Conservation (phyloP, 306 rosid genomes). For the Hylodesmum podocarpum region DNA sequence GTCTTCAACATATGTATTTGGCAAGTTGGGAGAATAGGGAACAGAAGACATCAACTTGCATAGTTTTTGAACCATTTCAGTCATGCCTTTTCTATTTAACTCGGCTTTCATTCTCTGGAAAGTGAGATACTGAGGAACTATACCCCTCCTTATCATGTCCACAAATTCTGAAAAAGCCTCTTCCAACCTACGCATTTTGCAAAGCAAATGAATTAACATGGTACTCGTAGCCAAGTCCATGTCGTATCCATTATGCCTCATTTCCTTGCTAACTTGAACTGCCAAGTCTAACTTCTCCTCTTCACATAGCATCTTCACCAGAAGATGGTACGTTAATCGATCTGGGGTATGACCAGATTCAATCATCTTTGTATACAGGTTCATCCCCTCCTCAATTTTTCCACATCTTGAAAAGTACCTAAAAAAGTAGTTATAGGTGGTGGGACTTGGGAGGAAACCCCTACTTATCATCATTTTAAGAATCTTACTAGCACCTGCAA, state of each 20-base stretch:
- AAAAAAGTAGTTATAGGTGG: slow-evolving; percentile 89
- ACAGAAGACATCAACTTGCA: slow-evolving; percentile 71
- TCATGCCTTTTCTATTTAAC: slow-evolving; percentile 62
- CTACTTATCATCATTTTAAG: slow-evolving; percentile 82
- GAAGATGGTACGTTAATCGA: slow-evolving; percentile 78
- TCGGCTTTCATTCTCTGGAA: slow-evolving; percentile 64
- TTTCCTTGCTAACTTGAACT: slow-evolving; percentile 76
- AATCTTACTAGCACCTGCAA: slow-evolving; percentile 76
- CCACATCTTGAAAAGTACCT: slow-evolving; percentile 72
- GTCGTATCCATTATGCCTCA: slow-evolving; percentile 75
- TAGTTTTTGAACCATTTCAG: slow-evolving; percentile 60
- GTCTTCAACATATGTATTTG: slow-evolving; percentile 56
- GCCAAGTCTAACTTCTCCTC: slow-evolving; percentile 76
- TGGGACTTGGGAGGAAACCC: slow-evolving; percentile 67
- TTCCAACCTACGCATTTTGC: slow-evolving; percentile 69
- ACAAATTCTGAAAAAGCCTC: slow-evolving; percentile 75
- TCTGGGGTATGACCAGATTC: slow-evolving; percentile 79
- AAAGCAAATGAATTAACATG: slow-evolving; percentile 73
- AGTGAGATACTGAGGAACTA: slow-evolving; percentile 85
- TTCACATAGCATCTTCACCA: slow-evolving; percentile 87
- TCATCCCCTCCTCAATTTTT: slow-evolving; percentile 87
- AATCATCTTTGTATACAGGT: slow-evolving; percentile 77
- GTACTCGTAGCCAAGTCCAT: slow-evolving; percentile 84
- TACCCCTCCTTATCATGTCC: slow-evolving; percentile 80
- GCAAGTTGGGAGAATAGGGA: slow-evolving; percentile 70